A percentile compares a stretch with the other conserved stretches of the same genome.
phyloP scores from a whole-genome alignment of 805 yeast genomes.

The Schwanniomyces vanrijiae region DNA sequence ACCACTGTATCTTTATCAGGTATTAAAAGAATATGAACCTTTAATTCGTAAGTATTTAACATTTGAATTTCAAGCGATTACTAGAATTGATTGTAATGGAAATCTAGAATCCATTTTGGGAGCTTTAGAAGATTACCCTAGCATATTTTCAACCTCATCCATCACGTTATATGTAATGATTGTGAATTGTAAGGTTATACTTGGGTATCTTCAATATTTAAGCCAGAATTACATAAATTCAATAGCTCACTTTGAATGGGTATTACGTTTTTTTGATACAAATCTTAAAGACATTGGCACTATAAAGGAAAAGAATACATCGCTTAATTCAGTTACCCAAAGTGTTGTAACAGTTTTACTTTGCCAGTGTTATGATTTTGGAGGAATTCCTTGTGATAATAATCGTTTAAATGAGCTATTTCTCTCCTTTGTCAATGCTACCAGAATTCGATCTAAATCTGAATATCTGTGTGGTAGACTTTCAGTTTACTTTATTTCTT shows the following conservation, averaged over 20 bases:
- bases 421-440: conserved; percentile 8
- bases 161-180: conserved; percentile 6
- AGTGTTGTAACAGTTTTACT: conserved; percentile 11
- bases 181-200: conserved; percentile 15
- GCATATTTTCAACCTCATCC: background rate
- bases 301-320: conserved; percentile 10
- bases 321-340: conserved; percentile 9
- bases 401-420: conserved; percentile 8
- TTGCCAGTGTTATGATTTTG: conserved; percentile 14
- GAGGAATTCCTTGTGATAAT: conserved; percentile 8
- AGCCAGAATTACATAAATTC: conserved; percentile 16
- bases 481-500: conserved; percentile 18
- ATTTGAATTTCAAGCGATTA: conserved; percentile 8
- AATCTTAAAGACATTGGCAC: conserved; percentile 1
- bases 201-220: conserved; percentile 16
- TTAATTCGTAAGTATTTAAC: conserved; percentile 7
- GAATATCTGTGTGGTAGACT: conserved; percentile 25
- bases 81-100: conserved; percentile 15
- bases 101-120: conserved; percentile 10
- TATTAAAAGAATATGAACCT: conserved; percentile 4
- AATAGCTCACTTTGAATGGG: conserved; percentile 1
- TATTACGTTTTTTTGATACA: conserved; percentile 1
- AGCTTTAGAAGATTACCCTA: conserved; percentile 7
- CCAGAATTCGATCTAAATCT: conserved; percentile 6
- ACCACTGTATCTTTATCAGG: conserved; percentile 15